Percentiles rank a stretch among this genome's conserved stretches.
Conservation (phyloP, 1,139 yeast genomes). For the Yamadazyma atmosphaerica region DNA sequence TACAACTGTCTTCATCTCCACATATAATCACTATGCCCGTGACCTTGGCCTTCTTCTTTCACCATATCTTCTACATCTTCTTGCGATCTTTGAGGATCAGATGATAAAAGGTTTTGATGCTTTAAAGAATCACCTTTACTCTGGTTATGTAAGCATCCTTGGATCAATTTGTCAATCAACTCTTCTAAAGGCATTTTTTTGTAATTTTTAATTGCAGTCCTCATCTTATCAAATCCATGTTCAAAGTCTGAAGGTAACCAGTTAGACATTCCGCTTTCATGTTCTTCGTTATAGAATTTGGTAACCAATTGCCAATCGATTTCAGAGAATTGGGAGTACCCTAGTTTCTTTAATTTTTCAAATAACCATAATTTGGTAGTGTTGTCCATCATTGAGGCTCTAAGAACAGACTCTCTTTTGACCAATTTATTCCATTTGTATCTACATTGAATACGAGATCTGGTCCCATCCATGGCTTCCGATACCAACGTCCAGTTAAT, state of each 20-base stretch:
- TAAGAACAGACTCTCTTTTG: slow-evolving; percentile 55
- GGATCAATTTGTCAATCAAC: slow-evolving; percentile 24
- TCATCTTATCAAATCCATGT: slow-evolving; percentile 37
- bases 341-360: slow-evolving; percentile 49
- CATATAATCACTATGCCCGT: slow-evolving; percentile 9
- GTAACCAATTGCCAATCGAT: slow-evolving; percentile 54
- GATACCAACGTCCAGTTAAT: slow-evolving; percentile 92
- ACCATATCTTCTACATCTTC: too few species aligned
- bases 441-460: slow-evolving; percentile 91
- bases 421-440: slow-evolving; percentile 88
- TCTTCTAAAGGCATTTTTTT: slow-evolving; percentile 24
- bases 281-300: slow-evolving; percentile 12
- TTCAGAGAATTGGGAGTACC: slow-evolving; percentile 45
- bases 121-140: neutral
- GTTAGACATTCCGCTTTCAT: slow-evolving; percentile 7
- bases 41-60: too few species aligned
- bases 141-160: slow-evolving; percentile 7
- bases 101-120: too few species aligned
- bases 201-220: slow-evolving; percentile 29
- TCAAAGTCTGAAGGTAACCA: slow-evolving; percentile 38
- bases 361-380: slow-evolving; percentile 60
- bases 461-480: slow-evolving; percentile 82
- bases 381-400: slow-evolving; percentile 50
- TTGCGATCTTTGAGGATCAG: too few species aligned
- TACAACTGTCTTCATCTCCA: slow-evolving; percentile 9